Evolutionary conservation across 805 yeast genomes (phyloP).

Genomic region (Wickerhamomyces pijperi): DNA sequence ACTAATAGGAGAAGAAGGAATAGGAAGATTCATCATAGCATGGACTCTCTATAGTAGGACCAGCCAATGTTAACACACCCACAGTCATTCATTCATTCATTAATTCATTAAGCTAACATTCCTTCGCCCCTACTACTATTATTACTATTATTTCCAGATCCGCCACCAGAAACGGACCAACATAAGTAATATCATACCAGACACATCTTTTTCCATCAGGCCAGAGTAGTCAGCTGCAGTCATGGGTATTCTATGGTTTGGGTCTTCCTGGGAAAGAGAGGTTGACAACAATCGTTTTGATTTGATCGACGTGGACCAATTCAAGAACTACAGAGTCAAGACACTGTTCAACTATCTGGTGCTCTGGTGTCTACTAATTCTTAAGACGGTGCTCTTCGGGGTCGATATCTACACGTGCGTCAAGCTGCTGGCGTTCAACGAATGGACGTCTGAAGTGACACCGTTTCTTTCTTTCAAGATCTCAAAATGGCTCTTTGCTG

Average conservation of each 20-base stretch:
- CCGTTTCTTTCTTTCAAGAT: slow-evolving; percentile 40
- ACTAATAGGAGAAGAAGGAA: too few species aligned
- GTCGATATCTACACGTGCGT: slow-evolving; percentile 76
- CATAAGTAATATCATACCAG: too few species aligned
- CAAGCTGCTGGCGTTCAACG: slow-evolving; percentile 57
- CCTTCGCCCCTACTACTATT: too few species aligned
- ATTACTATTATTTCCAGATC: too few species aligned
- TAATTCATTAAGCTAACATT: too few species aligned
- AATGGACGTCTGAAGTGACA: slow-evolving; percentile 48
- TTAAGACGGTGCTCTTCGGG: slow-evolving; percentile 44
- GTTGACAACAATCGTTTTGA: slow-evolving; percentile 33
- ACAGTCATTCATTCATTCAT: too few species aligned
- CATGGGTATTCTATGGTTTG: slow-evolving; percentile 5
- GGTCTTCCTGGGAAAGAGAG: slow-evolving; percentile 23
- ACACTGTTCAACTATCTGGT: slow-evolving; percentile 33
- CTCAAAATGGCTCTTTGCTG: slow-evolving; percentile 64
- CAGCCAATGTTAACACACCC: too few species aligned
- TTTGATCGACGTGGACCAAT: slow-evolving; percentile 32
- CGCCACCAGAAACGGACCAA: too few species aligned
- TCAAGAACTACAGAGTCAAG: slow-evolving; percentile 31
- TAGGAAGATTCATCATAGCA: too few species aligned
- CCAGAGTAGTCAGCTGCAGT: too few species aligned
- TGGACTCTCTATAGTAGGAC: too few species aligned
- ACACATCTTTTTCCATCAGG: too few species aligned
- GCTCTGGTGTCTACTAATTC: slow-evolving; percentile 24